These are phyloP conservation scores for Globisporangium solare DNA, from an alignment of 352 stramenopile species.

Conservation along the genomic window DNA sequence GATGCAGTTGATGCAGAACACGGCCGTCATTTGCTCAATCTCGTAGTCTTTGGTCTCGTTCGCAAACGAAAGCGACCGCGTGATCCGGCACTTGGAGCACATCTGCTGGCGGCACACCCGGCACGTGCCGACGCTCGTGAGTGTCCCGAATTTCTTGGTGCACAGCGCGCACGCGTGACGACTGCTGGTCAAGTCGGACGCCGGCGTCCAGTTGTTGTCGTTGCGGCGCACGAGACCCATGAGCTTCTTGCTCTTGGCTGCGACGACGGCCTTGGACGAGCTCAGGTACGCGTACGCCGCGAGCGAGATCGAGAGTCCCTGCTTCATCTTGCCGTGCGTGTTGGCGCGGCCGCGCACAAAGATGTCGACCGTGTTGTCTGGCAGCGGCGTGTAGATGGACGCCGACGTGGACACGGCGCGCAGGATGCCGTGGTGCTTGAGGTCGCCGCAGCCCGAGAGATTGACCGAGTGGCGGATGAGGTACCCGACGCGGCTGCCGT, in stretches of 20 bases:
- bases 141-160: constrained; percentile 16
- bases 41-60: constrained; percentile 1
- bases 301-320: constrained; percentile 5
- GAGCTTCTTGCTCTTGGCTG: constrained; percentile 33
- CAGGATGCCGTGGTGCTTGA: constrained; percentile 9
- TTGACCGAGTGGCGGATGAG: constrained; percentile 16
- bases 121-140: constrained; percentile 22
- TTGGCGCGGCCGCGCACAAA: constrained; percentile 11
- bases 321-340: constrained; percentile 10
- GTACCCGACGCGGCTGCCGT: constrained; percentile 17
- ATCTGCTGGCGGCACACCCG: constrained; percentile 21
- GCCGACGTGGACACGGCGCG: not conserved
- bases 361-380: constrained; percentile 9
- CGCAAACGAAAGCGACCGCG: constrained; percentile 23
- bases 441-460: constrained; percentile 3
- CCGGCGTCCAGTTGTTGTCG: not conserved
- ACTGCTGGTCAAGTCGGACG: constrained; percentile 2
- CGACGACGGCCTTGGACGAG: constrained; percentile 16
- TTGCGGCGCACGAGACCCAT: constrained; percentile 17
- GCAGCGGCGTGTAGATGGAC: constrained; percentile 11
- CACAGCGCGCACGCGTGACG: constrained; percentile 15
- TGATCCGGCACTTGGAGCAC: constrained; percentile 24
- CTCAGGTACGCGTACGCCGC: constrained; percentile 20
- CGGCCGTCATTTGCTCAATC: constrained; percentile 15
- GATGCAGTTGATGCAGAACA: constrained; percentile 32